Conservation (phyloP, 1,139 yeast species). For the Hyphopichia fennica region DNA sequence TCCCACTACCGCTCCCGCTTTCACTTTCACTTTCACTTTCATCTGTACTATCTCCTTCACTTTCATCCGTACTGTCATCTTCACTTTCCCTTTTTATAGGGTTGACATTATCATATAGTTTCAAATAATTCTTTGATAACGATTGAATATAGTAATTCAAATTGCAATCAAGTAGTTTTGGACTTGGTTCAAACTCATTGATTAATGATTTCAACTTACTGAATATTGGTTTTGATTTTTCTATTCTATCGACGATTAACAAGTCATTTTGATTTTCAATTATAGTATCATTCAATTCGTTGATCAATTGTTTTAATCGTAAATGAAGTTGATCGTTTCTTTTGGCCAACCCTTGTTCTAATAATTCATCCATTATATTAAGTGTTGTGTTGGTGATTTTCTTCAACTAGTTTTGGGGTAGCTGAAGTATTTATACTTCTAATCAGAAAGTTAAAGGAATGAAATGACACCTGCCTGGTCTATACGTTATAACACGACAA, state of each 20-base stretch:
- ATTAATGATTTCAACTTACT: slow-evolving; percentile 12
- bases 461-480: too few species aligned
- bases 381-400: too few species aligned
- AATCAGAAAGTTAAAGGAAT: too few species aligned
- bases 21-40: neutral
- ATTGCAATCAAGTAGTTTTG: slow-evolving; percentile 48
- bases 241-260: slow-evolving; percentile 1
- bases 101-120: slow-evolving; percentile 2
- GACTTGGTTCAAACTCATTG: slow-evolving; percentile 56
- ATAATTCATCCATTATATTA: slow-evolving; percentile 20
- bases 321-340: slow-evolving; percentile 18
- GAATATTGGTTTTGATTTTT: slow-evolving; percentile 2
- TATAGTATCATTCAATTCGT: slow-evolving; percentile 7
- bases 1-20: neutral
- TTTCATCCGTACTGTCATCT: neutral
- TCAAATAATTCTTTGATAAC: slow-evolving; percentile 29
- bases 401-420: too few species aligned
- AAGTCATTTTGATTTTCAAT: slow-evolving; percentile 2
- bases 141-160: slow-evolving; percentile 31
- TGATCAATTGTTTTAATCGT: slow-evolving; percentile 8
- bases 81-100: neutral
- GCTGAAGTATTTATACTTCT: too few species aligned
- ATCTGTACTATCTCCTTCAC: neutral
- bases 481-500: too few species aligned
- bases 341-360: slow-evolving; percentile 16